Evolutionary conservation across 1,284 basidiomycete genomes (phyloP).

Genomic region (Leccinum variabile): DNA sequence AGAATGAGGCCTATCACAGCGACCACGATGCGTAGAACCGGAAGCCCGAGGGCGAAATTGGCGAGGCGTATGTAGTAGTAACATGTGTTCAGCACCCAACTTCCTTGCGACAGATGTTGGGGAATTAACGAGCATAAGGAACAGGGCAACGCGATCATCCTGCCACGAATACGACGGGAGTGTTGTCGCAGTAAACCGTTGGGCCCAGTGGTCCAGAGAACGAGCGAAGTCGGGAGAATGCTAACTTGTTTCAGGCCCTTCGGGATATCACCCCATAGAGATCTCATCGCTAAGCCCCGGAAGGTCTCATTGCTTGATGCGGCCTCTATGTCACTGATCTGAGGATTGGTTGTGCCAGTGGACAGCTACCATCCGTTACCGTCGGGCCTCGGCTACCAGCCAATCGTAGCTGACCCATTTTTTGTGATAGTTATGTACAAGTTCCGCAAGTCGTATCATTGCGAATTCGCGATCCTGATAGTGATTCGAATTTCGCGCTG

Average conservation of each 20-base stretch:
- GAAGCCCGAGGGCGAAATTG: not conserved
- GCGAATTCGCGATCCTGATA: not conserved
- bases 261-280: too few species aligned
- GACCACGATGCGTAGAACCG: conserved; percentile 1
- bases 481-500: not conserved
- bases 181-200: not conserved
- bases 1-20: conserved; percentile 33
- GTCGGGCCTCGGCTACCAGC: too few species aligned
- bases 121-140: conserved; percentile 10
- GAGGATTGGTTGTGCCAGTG: too few species aligned
- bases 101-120: not conserved
- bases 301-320: too few species aligned
- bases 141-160: conserved; percentile 2
- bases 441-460: too few species aligned
- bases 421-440: too few species aligned
- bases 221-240: not conserved
- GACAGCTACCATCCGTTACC: too few species aligned
- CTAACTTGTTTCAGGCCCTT: too few species aligned
- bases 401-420: too few species aligned
- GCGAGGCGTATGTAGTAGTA: conserved; percentile 2
- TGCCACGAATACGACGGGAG: not conserved
- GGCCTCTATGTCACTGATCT: too few species aligned
- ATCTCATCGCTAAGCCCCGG: too few species aligned
- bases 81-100: conserved; percentile 1
- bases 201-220: not conserved